Conservation (phyloP, 331 rosid species). For the Cucumis variabilis region DNA sequence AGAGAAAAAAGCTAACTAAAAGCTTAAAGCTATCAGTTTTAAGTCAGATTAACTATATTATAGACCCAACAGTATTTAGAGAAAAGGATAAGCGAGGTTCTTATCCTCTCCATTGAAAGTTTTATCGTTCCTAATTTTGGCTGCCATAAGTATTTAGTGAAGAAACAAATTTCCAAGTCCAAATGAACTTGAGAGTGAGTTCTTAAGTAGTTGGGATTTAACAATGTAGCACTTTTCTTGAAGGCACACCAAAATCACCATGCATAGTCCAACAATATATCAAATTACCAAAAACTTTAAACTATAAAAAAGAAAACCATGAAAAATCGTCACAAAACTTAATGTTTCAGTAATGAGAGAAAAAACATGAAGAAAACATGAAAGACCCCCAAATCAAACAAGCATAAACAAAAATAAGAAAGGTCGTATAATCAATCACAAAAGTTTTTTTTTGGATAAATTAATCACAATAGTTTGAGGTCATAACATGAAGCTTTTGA, state of each 20-base stretch:
- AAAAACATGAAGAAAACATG: background rate
- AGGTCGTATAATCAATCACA: background rate
- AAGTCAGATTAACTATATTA: no score
- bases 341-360: background rate
- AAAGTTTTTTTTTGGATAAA: background rate
- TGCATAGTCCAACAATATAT: constrained; percentile 46
- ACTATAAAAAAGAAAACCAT: background rate
- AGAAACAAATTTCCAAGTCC: background rate
- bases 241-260: constrained; percentile 44
- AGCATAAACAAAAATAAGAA: background rate
- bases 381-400: background rate
- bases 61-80: no score
- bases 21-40: no score
- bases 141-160: background rate
- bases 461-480: background rate
- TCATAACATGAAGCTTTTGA: background rate
- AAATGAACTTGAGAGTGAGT: background rate
- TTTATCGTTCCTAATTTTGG: background rate
- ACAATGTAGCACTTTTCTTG: constrained; percentile 28
- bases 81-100: background rate
- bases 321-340: constrained; percentile 11
- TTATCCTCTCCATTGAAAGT: no score
- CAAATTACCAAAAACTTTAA: constrained; percentile 22
- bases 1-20: no score
- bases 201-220: background rate